phyloP scores from a whole-genome alignment of 2,329 filamentous ascomycete genomes.

The Pleochaeta shiraiana region DNA sequence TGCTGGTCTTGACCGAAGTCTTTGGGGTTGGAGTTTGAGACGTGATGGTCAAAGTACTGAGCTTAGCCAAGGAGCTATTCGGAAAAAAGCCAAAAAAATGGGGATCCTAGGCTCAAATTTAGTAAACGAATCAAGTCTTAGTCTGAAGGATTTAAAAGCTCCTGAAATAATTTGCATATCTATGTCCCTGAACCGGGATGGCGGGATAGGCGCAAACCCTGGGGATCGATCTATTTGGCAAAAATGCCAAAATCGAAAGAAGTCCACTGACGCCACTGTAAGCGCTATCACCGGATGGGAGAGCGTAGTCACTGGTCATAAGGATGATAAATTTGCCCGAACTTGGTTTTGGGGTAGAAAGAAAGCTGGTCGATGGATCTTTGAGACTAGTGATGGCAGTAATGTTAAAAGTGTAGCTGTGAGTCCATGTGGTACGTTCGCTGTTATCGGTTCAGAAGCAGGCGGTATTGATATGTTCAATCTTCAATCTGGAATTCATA shows the following conservation, averaged over 20 bases:
- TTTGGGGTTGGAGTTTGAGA: constrained; percentile 93
- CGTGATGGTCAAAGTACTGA: constrained; percentile 88
- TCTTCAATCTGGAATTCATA: constrained; percentile 74
- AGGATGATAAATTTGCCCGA: constrained; percentile 60
- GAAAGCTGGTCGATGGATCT: constrained; percentile 78
- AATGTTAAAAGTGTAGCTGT: constrained; percentile 74
- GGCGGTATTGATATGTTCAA: constrained; percentile 93
- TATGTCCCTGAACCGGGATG: constrained; percentile 80
- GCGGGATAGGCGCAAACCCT: constrained; percentile 69
- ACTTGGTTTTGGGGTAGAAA: constrained; percentile 99
- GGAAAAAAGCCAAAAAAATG: constrained; percentile 73
- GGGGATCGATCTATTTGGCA: constrained; percentile 69
- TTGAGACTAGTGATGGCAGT: constrained; percentile 65
- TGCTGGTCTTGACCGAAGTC: constrained; percentile 67
- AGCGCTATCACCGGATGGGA: constrained; percentile 84
- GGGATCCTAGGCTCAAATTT: constrained; percentile 42
- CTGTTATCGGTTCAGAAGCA: constrained; percentile 61
- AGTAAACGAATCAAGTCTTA: constrained; percentile 36
- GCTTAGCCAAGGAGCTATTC: constrained; percentile 73
- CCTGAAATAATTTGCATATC: constrained; percentile 84
- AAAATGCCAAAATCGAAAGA: constrained; percentile 43
- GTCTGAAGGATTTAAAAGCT: constrained; percentile 60
- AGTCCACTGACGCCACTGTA: constrained; percentile 42
- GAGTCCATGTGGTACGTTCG: constrained; percentile 85
- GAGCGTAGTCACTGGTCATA: constrained; percentile 84